Conservation (phyloP, 2,329 filamentous ascomycete genomes). For the Cladophialophora carrionii region DNA sequence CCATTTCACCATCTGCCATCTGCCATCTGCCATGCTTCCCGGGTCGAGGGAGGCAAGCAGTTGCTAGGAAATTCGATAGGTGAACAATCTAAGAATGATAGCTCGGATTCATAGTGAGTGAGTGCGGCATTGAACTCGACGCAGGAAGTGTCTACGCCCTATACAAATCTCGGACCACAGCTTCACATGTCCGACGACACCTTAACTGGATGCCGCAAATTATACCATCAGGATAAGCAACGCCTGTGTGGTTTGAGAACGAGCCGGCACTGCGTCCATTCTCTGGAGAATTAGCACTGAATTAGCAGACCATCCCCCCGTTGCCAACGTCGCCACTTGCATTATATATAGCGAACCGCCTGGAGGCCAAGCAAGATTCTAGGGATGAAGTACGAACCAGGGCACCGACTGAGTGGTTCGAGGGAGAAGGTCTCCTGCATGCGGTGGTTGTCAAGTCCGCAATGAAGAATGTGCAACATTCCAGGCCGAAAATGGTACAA, state of each 20-base stretch:
- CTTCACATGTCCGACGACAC: not conserved
- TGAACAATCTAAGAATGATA: not conserved
- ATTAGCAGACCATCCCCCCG: not conserved
- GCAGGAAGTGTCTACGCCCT: not conserved
- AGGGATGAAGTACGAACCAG: not conserved
- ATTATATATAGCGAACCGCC: not conserved
- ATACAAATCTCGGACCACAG: not conserved
- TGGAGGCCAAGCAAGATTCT: not conserved
- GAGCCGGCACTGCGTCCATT: not conserved
- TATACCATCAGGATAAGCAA: not conserved
- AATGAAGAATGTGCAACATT: conserved; percentile 12
- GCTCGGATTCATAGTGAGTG: not conserved
- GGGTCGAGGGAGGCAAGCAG: not conserved
- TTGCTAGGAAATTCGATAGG: not conserved
- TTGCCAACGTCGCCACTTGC: not conserved
- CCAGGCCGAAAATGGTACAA: conserved; percentile 6
- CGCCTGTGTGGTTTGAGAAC: not conserved
- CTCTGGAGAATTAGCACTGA: not conserved
- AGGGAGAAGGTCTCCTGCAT: not conserved
- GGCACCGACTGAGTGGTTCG: not conserved
- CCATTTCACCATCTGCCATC: not conserved
- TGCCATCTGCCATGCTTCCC: not conserved
- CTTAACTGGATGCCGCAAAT: not conserved
- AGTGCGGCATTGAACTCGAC: not conserved
- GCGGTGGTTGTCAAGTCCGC: not conserved